Conservation (phyloP, 1,284 basidiomycete genomes). For the Tetrapyrgos nigripes region DNA sequence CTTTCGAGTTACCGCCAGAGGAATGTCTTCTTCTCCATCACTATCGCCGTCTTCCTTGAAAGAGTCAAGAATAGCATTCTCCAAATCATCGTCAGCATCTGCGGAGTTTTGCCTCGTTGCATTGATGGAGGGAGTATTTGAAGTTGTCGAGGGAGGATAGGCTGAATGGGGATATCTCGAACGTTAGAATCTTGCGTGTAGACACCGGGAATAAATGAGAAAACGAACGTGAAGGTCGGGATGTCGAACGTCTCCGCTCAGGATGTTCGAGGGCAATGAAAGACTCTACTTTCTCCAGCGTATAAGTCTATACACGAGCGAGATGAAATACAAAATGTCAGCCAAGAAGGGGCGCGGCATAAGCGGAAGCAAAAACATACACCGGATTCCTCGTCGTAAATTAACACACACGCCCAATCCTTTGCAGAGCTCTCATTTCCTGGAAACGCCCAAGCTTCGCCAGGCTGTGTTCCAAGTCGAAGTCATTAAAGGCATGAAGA, state of each 20-base stretch:
- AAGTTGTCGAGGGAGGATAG: slow-evolving; percentile 32
- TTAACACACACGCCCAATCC: slow-evolving; percentile 76
- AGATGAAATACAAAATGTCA: neutral
- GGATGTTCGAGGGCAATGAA: slow-evolving; percentile 55
- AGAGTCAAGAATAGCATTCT: slow-evolving; percentile 38
- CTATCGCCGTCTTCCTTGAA: neutral
- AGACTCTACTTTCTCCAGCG: slow-evolving; percentile 78
- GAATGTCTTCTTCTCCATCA: slow-evolving; percentile 5
- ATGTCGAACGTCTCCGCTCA: slow-evolving; percentile 50
- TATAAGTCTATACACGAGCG: slow-evolving; percentile 57
- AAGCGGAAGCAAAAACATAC: slow-evolving; percentile 44
- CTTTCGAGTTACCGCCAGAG: neutral
- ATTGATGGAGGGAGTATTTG: slow-evolving; percentile 19
- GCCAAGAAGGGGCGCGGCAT: no score
- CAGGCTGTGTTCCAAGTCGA: slow-evolving; percentile 11
- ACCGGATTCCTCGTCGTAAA: slow-evolving; percentile 74
- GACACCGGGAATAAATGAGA: neutral
- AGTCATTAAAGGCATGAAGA: neutral
- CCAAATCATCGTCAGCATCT: slow-evolving; percentile 52
- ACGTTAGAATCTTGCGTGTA: neutral
- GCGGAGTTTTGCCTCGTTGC: slow-evolving; percentile 33
- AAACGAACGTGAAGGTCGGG: slow-evolving; percentile 52
- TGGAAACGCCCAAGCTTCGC: slow-evolving; percentile 10
- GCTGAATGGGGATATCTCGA: slow-evolving; percentile 7
- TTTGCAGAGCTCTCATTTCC: slow-evolving; percentile 57